Evolutionary conservation across 2,329 filamentous ascomycete species (phyloP).

Genomic region (Lasiodiplodia sp.): DNA sequence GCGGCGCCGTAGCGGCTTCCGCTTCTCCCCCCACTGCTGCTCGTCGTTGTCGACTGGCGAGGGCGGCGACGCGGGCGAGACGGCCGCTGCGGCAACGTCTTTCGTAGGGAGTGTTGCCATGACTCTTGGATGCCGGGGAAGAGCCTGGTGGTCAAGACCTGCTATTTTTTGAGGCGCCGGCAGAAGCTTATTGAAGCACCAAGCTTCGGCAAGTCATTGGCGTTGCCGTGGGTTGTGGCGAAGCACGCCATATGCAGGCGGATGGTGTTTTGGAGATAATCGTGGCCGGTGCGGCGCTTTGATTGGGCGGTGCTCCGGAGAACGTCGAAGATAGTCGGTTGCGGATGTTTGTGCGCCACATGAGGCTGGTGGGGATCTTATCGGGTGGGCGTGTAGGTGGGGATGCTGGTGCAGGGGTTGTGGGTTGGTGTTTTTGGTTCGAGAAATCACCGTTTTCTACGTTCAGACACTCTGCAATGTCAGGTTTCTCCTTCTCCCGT

Average conservation of each 20-base stretch:
- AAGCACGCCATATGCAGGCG: constrained; percentile 11
- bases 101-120: background rate
- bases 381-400: no score
- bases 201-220: constrained; percentile 2
- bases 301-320: background rate
- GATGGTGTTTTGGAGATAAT: constrained; percentile 14
- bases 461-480: no score
- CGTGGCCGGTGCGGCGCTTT: background rate
- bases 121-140: background rate
- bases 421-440: no score
- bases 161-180: background rate
- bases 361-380: no score
- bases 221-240: constrained; percentile 4
- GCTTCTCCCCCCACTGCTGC: background rate
- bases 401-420: no score
- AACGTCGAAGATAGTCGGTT: background rate
- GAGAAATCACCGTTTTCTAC: no score
- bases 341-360: no score
- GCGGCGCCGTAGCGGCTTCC: background rate
- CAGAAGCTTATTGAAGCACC: background rate
- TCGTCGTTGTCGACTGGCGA: background rate
- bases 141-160: no score
- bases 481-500: no score
- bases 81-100: background rate
- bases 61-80: background rate